A percentile compares a stretch with the other conserved stretches of the same genome.
Evolutionary conservation across 192 early-diverging fungal genomes (phyloP).

Genomic region (Gaertneriomyces semiglobifer): DNA sequence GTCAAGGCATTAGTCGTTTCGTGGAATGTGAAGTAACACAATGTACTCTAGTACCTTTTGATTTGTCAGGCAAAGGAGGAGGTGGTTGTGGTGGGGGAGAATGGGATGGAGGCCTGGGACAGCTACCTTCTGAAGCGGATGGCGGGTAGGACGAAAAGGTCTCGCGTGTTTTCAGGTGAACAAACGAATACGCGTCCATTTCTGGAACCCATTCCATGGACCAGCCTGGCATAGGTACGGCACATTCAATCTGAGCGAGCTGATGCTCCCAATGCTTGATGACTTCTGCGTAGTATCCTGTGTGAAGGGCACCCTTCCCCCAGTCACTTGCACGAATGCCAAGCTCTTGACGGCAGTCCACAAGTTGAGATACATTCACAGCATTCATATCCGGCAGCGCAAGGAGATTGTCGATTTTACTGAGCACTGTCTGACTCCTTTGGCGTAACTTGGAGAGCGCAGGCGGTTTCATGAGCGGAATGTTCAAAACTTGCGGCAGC

Average conservation of each 20-base stretch:
- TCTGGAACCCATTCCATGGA: neutral
- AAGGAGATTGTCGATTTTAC: slow-evolving; percentile 2
- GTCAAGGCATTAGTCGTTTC: too few species aligned
- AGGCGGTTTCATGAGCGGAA: too few species aligned
- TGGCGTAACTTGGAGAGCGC: too few species aligned
- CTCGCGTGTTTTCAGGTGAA: neutral
- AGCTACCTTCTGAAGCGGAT: neutral
- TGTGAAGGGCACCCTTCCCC: neutral
- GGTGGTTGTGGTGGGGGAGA: neutral
- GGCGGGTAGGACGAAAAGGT: neutral
- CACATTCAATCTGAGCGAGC: neutral
- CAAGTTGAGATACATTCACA: neutral
- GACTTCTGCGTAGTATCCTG: neutral
- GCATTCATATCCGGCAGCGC: slow-evolving; percentile 3
- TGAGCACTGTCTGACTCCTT: neutral
- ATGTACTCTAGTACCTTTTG: too few species aligned
- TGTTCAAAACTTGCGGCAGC: too few species aligned
- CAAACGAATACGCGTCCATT: neutral
- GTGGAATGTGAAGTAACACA: too few species aligned
- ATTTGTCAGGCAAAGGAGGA: neutral
- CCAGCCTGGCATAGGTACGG: neutral
- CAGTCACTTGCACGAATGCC: neutral
- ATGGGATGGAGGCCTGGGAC: neutral
- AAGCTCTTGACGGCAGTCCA: neutral
- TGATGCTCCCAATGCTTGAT: slow-evolving; percentile 6